Evolutionary conservation across 768 basidiomycete species (phyloP), one percentile per base, ranked within the genome.

Genomic region (Lactifluus piperatus): DNA sequence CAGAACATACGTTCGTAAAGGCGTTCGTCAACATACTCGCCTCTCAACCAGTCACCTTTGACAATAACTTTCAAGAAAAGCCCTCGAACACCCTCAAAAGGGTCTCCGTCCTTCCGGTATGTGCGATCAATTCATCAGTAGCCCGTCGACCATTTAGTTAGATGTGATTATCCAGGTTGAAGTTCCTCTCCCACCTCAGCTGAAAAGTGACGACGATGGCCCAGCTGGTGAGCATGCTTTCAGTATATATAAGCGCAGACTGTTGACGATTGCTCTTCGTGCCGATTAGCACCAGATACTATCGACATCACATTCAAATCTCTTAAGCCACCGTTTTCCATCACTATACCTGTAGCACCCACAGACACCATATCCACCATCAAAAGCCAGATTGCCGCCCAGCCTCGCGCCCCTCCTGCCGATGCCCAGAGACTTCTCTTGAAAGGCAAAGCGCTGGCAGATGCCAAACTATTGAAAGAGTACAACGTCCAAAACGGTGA

Each of bases 371-470:
- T 99, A 72, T 73, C 81, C 43, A 70, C 82, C 46, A 82, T 97
- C 71, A 99, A 98, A 71, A 68, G 78, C 2, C 83, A 82, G 62
- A 83, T 98, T 57, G 80, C 86, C 14, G 68, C 81, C 1, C 76
- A 84, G 64, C 75, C 83, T 29, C 74, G 75, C 50, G 90, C 91
- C 0, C 94, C 94, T 0, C 81, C 87, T 9, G 81, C 84, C 46
- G 85, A 91, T 68, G 77, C 80, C 30, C 94, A 97, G 71, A 78
- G 97, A 3, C 81, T 97, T 16, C 76, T 99, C 11, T 77, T 97
- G 54, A 97, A 94, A 73, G 97, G 97, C 57, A 99, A 99, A 71
- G 93, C 88, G 0, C 81, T 98, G 63, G 84, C 83, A 16, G 95
- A 97, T 75, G 75, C 74, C 26, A 95, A 94, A 69, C 81, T 99